These are phyloP conservation scores for Boletus insuetus DNA, from an alignment of 768 basidiomycete genomes.

Conservation along the genomic window DNA sequence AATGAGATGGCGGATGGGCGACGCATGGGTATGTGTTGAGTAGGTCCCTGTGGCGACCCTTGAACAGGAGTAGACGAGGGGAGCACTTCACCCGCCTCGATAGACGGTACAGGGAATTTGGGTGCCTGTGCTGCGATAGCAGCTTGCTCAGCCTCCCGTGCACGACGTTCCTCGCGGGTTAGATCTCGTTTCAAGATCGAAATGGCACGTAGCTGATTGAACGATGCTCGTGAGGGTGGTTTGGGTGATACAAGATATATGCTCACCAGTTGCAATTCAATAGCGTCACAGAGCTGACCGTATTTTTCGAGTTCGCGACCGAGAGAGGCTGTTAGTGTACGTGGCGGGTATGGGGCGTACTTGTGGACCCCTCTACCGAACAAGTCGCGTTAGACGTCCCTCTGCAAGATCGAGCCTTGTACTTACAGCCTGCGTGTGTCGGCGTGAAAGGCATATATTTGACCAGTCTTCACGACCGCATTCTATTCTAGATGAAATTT, in stretches of 20 bases:
- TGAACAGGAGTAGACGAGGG: constrained; percentile 31
- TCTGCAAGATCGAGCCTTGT: neutral
- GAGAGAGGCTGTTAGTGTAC: constrained; percentile 58
- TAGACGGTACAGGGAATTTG: constrained; percentile 23
- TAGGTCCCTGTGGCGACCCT: constrained; percentile 35
- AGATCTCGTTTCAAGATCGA: constrained; percentile 71
- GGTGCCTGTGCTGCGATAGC: constrained; percentile 35
- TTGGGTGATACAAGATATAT: neutral
- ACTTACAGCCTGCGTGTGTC: constrained; percentile 65
- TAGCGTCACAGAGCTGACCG: constrained; percentile 74
- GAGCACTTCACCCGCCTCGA: constrained; percentile 18
- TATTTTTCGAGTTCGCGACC: constrained; percentile 76
- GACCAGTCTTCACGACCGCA: constrained; percentile 66
- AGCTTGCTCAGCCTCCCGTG: constrained; percentile 42
- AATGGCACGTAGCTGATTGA: constrained; percentile 62
- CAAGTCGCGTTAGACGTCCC: neutral
- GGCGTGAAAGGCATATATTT: constrained; percentile 67
- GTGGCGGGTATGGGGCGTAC: constrained; percentile 60
- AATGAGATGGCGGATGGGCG: constrained; percentile 78
- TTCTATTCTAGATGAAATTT: constrained; percentile 36
- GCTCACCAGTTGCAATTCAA: constrained; percentile 70
- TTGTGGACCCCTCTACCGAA: constrained; percentile 52
- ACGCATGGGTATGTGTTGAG: constrained; percentile 38
- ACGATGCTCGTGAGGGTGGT: neutral
- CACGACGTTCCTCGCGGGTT: constrained; percentile 54